Percentiles rank a stretch among this genome's conserved stretches.
Evolutionary conservation across 2,329 filamentous ascomycete species (phyloP).

Genomic region (Chalaropsis ovoidea): DNA sequence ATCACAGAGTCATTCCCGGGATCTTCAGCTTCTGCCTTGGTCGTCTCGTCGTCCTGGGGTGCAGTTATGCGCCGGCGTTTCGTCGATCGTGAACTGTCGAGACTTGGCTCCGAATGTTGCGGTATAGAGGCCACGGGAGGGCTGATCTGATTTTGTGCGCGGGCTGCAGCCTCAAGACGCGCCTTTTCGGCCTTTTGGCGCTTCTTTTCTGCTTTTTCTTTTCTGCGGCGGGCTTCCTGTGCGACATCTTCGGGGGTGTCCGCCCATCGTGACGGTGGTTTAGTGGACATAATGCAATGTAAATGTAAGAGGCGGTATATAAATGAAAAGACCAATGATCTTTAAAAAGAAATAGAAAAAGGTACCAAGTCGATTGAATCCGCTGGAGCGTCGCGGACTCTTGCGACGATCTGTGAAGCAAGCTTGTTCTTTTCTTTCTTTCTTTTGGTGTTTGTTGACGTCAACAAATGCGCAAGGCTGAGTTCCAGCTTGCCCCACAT

Average conservation of each 20-base stretch:
- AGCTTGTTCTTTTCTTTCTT: neutral
- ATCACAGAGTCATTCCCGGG: constrained; percentile 36
- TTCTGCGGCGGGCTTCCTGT: constrained; percentile 49
- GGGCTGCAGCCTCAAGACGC: constrained; percentile 63
- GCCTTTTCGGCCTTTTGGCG: constrained; percentile 84
- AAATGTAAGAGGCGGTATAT: neutral
- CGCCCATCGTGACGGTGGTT: constrained; percentile 72
- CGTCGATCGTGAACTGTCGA: constrained; percentile 39
- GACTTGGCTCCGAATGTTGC: constrained; percentile 26
- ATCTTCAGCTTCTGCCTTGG: constrained; percentile 26
- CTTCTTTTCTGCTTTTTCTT: constrained; percentile 36
- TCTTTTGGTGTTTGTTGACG: neutral
- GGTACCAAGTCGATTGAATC: neutral
- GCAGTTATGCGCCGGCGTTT: constrained; percentile 54
- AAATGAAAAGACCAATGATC: neutral
- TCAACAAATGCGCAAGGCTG: constrained; percentile 10
- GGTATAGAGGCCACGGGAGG: constrained; percentile 29
- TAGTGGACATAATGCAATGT: constrained; percentile 44
- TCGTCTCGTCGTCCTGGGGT: constrained; percentile 31
- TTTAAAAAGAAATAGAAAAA: neutral
- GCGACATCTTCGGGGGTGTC: constrained; percentile 71
- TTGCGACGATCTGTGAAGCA: neutral
- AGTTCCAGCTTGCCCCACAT: neutral
- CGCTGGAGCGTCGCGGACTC: neutral
- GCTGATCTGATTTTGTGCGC: constrained; percentile 24